phyloP scores from a whole-genome alignment of 352 stramenopile genomes.

The Aphanomyces invadans region DNA sequence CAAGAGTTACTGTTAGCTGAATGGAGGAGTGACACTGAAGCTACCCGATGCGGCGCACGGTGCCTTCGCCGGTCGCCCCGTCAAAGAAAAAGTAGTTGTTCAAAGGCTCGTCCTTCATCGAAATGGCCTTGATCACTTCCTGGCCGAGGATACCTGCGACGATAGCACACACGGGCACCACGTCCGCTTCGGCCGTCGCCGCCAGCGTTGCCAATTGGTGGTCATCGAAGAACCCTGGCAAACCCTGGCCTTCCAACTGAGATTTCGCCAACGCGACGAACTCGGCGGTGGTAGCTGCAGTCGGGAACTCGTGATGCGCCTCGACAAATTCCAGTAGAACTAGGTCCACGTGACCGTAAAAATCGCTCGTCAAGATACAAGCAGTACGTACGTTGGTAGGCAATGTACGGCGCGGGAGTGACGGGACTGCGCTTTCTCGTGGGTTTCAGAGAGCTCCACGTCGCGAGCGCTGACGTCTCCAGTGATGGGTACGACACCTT shows the following conservation, averaged over 20 bases:
- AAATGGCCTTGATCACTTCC: constrained; percentile 98
- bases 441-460: constrained; percentile 60
- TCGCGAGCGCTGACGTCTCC: constrained; percentile 35
- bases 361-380: too few species aligned
- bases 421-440: constrained; percentile 59
- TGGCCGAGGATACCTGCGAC: constrained; percentile 95
- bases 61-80: constrained; percentile 39
- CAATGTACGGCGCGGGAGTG: constrained; percentile 67
- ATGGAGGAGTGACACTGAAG: too few species aligned
- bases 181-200: constrained; percentile 38
- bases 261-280: constrained; percentile 56
- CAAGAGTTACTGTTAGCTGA: too few species aligned
- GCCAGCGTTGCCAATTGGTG: constrained; percentile 41
- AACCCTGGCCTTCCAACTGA: constrained; percentile 46
- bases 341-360: constrained; percentile 25
- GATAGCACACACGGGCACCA: constrained; percentile 92
- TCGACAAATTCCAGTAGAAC: constrained; percentile 53
- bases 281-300: constrained; percentile 25
- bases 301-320: neutral
- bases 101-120: constrained; percentile 92
- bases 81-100: constrained; percentile 96
- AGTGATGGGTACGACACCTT: constrained; percentile 54
- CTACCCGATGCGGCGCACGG: constrained; percentile 20
- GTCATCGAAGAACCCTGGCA: constrained; percentile 54
- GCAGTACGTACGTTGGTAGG: constrained; percentile 61